Conservation (phyloP, 352 stramenopile genomes). For the Pythium rishiriense region DNA sequence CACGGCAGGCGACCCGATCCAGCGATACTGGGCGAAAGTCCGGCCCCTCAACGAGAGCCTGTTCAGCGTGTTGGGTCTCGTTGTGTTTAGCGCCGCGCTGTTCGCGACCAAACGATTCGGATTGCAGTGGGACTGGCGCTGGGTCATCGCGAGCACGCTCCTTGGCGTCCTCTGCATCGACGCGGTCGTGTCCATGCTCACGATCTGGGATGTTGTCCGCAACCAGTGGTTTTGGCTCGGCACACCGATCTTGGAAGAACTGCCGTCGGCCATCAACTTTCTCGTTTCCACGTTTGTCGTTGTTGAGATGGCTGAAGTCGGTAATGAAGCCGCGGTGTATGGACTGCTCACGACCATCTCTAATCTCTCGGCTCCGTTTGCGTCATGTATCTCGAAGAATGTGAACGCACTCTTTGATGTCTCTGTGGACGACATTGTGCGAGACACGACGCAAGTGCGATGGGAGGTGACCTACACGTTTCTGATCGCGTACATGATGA, state of each 20-base stretch:
- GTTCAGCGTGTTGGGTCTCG: constrained; percentile 30
- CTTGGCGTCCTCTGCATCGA: constrained; percentile 35
- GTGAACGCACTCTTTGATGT: constrained; percentile 43
- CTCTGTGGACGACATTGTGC: constrained; percentile 32
- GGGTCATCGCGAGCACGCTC: constrained; percentile 28
- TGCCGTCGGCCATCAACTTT: constrained; percentile 37
- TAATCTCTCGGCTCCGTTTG: constrained; percentile 38
- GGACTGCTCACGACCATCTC: constrained; percentile 41
- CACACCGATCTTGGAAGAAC: constrained; percentile 35
- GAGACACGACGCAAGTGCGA: constrained; percentile 34
- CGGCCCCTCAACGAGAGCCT: constrained; percentile 41
- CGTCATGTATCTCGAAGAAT: constrained; percentile 37
- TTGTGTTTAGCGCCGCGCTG: constrained; percentile 31
- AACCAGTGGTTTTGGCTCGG: constrained; percentile 46
- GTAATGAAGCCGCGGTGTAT: constrained; percentile 43
- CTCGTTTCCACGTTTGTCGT: constrained; percentile 42
- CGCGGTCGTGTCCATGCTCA: constrained; percentile 28
- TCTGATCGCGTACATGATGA: constrained; percentile 41
- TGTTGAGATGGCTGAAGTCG: constrained; percentile 44
- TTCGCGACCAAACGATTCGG: constrained; percentile 33
- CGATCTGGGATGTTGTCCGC: constrained; percentile 43
- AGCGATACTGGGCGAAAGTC: constrained; percentile 38
- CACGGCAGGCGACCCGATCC: constrained; percentile 32
- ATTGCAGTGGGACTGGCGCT: constrained; percentile 45
- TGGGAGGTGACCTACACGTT: constrained; percentile 37